These are phyloP conservation scores for Macrolepiota albuminosa DNA, from an alignment of 768 basidiomycete species.

Conservation along the genomic window DNA sequence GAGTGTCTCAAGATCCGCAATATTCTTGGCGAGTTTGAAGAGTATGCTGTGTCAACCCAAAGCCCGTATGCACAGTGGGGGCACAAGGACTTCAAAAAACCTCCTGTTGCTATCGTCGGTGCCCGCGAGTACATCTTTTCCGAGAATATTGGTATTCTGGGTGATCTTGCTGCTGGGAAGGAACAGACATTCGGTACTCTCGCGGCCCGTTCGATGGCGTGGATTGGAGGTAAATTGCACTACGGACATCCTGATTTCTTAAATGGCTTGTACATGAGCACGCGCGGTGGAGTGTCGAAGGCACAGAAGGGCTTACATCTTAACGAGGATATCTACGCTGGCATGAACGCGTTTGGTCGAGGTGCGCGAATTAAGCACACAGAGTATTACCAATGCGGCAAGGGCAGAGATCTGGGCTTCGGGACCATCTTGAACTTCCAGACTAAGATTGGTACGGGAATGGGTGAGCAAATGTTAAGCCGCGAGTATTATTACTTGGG, in stretches of 20 bases:
- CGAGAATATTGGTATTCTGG: slow-evolving; percentile 98
- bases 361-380: slow-evolving; percentile 98
- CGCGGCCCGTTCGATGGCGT: slow-evolving; percentile 91
- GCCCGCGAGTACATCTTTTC: slow-evolving; percentile 99
- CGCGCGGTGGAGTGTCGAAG: slow-evolving; percentile 97
- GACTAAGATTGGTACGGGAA: slow-evolving; percentile 99
- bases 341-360: slow-evolving; percentile 97
- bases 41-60: slow-evolving; percentile 79
- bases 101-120: slow-evolving; percentile 96
- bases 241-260: slow-evolving; percentile 99
- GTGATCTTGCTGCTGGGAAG: slow-evolving; percentile 97
- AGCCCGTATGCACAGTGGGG: slow-evolving; percentile 92
- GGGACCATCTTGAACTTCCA: slow-evolving; percentile 99
- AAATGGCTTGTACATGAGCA: slow-evolving; percentile 96
- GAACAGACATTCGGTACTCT: slow-evolving; percentile 99
- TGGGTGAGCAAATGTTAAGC: slow-evolving; percentile 99
- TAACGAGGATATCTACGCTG: slow-evolving; percentile 99
- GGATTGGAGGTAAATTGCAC: slow-evolving; percentile 97
- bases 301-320: slow-evolving; percentile 99
- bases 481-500: slow-evolving; percentile 99
- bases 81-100: slow-evolving; percentile 79
- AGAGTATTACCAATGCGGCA: slow-evolving; percentile 99
- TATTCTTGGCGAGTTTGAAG: slow-evolving; percentile 96
- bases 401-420: slow-evolving; percentile 97
- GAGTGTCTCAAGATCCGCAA: slow-evolving; percentile 99